Percentiles rank a stretch among this genome's conserved stretches.
phyloP scores from a whole-genome alignment of 345 rosid genomes.

The Corchorus olitorius region DNA sequence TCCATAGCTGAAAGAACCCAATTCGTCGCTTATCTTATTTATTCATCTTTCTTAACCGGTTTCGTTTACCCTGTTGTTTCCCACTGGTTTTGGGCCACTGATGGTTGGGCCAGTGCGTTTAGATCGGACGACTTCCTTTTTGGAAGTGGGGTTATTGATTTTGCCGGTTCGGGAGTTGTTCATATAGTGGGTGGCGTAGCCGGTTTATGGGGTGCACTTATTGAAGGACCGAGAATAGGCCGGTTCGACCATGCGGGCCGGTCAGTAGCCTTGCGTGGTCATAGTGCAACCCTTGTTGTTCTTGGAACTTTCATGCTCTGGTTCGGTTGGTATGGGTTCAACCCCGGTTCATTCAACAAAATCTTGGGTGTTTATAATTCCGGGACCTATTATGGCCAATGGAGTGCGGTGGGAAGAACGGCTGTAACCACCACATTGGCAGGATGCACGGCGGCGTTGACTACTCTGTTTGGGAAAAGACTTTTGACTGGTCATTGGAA shows the following conservation, averaged over 20 bases:
- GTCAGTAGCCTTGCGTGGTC: constrained; percentile 50
- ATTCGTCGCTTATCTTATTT: constrained; percentile 78
- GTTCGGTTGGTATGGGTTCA: constrained; percentile 90
- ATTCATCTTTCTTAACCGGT: constrained; percentile 82
- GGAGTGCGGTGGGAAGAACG: constrained; percentile 89
- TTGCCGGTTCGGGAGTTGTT: constrained; percentile 79
- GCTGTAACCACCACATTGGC: constrained; percentile 94
- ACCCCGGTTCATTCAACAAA: constrained; percentile 67
- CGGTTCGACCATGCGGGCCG: constrained; percentile 51
- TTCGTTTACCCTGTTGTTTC: constrained; percentile 90
- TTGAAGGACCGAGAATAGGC: constrained; percentile 81
- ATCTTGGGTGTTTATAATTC: constrained; percentile 37
- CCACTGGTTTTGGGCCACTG: constrained; percentile 89
- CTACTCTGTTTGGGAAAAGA: constrained; percentile 84
- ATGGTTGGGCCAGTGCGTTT: constrained; percentile 85
- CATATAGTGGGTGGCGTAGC: constrained; percentile 85
- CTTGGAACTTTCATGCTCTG: constrained; percentile 75
- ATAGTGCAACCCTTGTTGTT: constrained; percentile 71
- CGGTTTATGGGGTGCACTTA: constrained; percentile 76
- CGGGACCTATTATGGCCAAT: constrained; percentile 56
- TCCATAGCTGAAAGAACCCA: constrained; percentile 94
- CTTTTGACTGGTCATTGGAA: constrained; percentile 86
- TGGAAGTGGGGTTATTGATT: constrained; percentile 72
- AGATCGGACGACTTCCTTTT: constrained; percentile 45
- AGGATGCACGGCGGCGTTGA: constrained; percentile 81